Conservation (phyloP, 1,139 yeast genomes). For the Ashbya aceris region DNA sequence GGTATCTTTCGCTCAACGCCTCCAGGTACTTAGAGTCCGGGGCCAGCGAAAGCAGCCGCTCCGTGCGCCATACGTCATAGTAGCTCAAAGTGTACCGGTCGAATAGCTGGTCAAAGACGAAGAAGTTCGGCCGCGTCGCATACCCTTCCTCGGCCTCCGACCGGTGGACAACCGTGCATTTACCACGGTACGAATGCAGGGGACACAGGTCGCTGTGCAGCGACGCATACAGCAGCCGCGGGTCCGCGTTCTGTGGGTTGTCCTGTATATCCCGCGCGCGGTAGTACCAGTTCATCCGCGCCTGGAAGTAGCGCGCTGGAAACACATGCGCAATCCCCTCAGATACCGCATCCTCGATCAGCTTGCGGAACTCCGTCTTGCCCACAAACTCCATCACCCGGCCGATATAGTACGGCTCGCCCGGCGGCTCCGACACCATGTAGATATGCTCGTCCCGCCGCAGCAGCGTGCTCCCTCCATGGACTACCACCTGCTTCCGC, state of each 20-base stretch:
- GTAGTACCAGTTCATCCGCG: slow-evolving; percentile 86
- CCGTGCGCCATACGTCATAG: slow-evolving; percentile 67
- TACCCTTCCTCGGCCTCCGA: slow-evolving; percentile 55
- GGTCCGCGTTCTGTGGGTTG: slow-evolving; percentile 34
- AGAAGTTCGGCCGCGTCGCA: slow-evolving; percentile 52
- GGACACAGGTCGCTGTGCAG: slow-evolving; percentile 86
- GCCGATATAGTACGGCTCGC: slow-evolving; percentile 90
- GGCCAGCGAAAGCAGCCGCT: slow-evolving; percentile 47
- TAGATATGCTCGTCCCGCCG: slow-evolving; percentile 57
- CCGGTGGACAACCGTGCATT: slow-evolving; percentile 58
- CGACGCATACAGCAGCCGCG: slow-evolving; percentile 73
- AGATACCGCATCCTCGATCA: slow-evolving; percentile 10
- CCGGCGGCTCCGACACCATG: slow-evolving; percentile 87
- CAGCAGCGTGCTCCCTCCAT: slow-evolving; percentile 29
- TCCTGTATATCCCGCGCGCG: slow-evolving; percentile 76
- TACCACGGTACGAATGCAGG: slow-evolving; percentile 64
- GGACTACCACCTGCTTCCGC: slow-evolving; percentile 16
- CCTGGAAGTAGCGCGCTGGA: slow-evolving; percentile 43
- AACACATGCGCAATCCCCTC: slow-evolving; percentile 15
- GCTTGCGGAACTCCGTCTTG: slow-evolving; percentile 18
- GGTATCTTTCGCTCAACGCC: slow-evolving; percentile 60
- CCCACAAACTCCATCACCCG: slow-evolving; percentile 66
- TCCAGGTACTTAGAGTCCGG: slow-evolving; percentile 36
- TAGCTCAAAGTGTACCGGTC: slow-evolving; percentile 80
- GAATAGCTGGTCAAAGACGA: slow-evolving; percentile 78